Percentiles rank a stretch among this genome's conserved stretches.
phyloP scores from a whole-genome alignment of 2,329 filamentous ascomycete genomes.

The Amphichorda felina region DNA sequence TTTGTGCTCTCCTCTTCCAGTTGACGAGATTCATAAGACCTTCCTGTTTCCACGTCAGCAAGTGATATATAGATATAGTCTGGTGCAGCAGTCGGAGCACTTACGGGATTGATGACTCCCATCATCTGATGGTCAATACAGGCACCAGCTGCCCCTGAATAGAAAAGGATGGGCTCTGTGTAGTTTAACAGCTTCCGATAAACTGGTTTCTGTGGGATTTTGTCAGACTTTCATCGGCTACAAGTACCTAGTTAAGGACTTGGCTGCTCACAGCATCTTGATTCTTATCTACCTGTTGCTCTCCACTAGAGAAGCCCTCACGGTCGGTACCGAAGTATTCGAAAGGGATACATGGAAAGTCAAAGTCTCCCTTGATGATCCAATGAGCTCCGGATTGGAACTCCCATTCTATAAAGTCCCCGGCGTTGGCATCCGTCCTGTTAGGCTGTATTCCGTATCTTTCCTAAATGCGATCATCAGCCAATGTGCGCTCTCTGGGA shows the following conservation, averaged over 20 bases:
- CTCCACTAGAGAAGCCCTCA: conserved; percentile 42
- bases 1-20: conserved; percentile 33
- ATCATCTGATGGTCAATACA: conserved; percentile 60
- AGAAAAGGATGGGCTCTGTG: conserved; percentile 55
- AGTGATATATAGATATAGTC: neutral
- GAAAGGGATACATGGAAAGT: conserved; percentile 51
- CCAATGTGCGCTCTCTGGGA: conserved; percentile 8
- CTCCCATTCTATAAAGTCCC: conserved; percentile 41
- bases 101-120: conserved; percentile 60
- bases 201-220: conserved; percentile 26
- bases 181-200: conserved; percentile 40
- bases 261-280: conserved; percentile 29
- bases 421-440: conserved; percentile 21
- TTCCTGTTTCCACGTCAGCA: neutral
- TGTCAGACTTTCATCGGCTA: too few relatives aligned
- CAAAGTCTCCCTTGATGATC: conserved; percentile 47
- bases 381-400: conserved; percentile 55
- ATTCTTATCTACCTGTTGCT: conserved; percentile 18
- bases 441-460: conserved; percentile 17
- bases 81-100: conserved; percentile 6
- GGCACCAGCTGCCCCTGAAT: conserved; percentile 55
- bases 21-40: conserved; percentile 4
- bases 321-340: conserved; percentile 35
- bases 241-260: too few relatives aligned
- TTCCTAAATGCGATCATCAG: too few relatives aligned